These are phyloP conservation scores for Mucor sp. DNA, from an alignment of 371 early-diverging fungal species.

Conservation along the genomic window DNA sequence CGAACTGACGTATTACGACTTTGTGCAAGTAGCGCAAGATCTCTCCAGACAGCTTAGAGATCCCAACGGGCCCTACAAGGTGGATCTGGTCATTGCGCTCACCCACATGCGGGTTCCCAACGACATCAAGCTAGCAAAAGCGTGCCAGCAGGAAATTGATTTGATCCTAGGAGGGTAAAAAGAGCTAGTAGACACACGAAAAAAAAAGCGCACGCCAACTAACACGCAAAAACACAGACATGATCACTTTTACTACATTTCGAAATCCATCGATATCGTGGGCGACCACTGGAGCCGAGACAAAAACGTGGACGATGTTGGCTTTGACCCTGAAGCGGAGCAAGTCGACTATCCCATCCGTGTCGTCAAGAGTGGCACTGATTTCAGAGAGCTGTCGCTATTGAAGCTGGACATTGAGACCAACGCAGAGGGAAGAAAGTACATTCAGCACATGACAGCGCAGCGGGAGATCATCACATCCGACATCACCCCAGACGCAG, in stretches of 20 bases:
- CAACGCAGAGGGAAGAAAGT: conserved; percentile 22
- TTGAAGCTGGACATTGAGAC: conserved; percentile 35
- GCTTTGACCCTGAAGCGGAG: conserved; percentile 39
- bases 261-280: conserved; percentile 42
- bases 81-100: conserved; percentile 62
- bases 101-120: conserved; percentile 71
- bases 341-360: conserved; percentile 27
- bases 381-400: conserved; percentile 61
- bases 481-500: conserved; percentile 32
- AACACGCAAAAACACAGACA: conserved; percentile 42
- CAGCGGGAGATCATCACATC: conserved; percentile 43
- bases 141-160: conserved; percentile 54
- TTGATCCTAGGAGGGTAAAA: conserved; percentile 60
- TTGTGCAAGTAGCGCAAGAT: conserved; percentile 43
- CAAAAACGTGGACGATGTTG: conserved; percentile 27
- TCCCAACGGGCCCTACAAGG: conserved; percentile 32
- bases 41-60: conserved; percentile 39
- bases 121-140: conserved; percentile 53
- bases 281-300: conserved; percentile 35
- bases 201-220: background rate
- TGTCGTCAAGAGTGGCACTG: conserved; percentile 66
- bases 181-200: too few species aligned
- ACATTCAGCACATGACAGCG: conserved; percentile 31
- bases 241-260: conserved; percentile 64
- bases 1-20: conserved; percentile 54